Evolutionary conservation across 2,329 filamentous ascomycete species (phyloP), one percentile per base, ranked within the genome.

Genomic region (Ceratocystis papillata): DNA sequence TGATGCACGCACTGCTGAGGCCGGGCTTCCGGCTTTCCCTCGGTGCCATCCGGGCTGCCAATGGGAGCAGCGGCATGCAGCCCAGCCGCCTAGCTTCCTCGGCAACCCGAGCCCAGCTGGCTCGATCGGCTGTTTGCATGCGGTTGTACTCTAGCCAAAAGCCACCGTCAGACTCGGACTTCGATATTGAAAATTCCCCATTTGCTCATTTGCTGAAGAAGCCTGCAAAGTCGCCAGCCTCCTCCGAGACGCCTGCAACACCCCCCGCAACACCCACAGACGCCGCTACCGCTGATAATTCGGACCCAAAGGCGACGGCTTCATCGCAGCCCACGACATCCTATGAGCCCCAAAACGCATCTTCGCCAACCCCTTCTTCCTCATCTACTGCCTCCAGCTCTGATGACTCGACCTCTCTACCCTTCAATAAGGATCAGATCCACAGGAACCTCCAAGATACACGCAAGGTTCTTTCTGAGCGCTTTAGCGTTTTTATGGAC

Each of bases 401-500:
- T 68, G 69, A 30, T 46, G 64, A 46, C 20, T 57, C 63, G 48
- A 68, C 68, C 62, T 70, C 73, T 61, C 72, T 77, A 12, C 75
- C 75, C 5, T 74, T 75, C 4, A 69, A 72, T 22, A 70, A 71
- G n/a, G 73, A 75, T 46, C 71, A 71, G 50, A 72, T 75, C 8
- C 72, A 75, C 25, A 73, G 70, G 70, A 70, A 72, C 10, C 30
- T 77, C 50, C 74, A 73, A 45, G 72, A 74, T 22, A 68, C 67
- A 7, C 63, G 63, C 15, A 68, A 73, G 69, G 46, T 75, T 76
- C 64, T 75, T 72, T 67, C 64, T 68, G 48, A 67, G 53, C 67
- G 76, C 69, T 84, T 94, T 73, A 84, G 83, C 61, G 76, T 81
- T 66, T 78, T 95, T 73, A 95, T 97, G 89, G 94, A 99, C 77